Evolutionary conservation across 768 basidiomycete species (phyloP), one percentile per base, ranked within the genome.

Genomic region (Boletellus sp.): DNA sequence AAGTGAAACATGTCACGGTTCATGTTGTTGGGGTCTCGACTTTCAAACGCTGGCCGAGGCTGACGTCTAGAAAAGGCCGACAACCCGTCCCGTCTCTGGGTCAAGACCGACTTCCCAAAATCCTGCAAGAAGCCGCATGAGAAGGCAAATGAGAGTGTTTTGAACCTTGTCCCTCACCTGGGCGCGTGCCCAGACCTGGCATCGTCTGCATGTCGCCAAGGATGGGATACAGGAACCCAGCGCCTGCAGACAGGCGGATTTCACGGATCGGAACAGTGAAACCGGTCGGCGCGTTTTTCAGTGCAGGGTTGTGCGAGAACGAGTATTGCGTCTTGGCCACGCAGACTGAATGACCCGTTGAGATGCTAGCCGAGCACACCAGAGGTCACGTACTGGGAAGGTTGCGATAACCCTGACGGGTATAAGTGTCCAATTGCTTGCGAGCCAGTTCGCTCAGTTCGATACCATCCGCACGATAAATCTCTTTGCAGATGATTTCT

Each of bases 281-380:
- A 23, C 92, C 94, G 43, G 83, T 82, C 1, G 96, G 94, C 0
- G 87, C 93, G 57, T 87, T 85, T 74, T 97, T 97, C 53, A 90
- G 77, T 57, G 84, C 84, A 7, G 94, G 87, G 62, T 99, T 88
- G 65, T 95, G 93, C 22, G 93, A 95, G 74, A 99, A 94, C 17
- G 94, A 96, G 60, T 97, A 92, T 55, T 96, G 95, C 6, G 95
- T 98, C 78, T 96, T 95, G 42, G 92, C 93, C 90, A 94, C 91
- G 72, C 92, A 95, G 66, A 95, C 93, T 87, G 57, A 23, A 50
- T 19, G 35, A 4, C 23, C 28, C 3, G 8, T n/a, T 63, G 37
- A 53, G 52, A 56, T 32, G 23, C 36, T 31, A 41, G 40, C 19
- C 12, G 33, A 34, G 47, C 3, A 54, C 37, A 39, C 19, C 16